Evolutionary conservation across 371 early-diverging fungal genomes (phyloP).

Genomic region (Mortierella polycephala): DNA sequence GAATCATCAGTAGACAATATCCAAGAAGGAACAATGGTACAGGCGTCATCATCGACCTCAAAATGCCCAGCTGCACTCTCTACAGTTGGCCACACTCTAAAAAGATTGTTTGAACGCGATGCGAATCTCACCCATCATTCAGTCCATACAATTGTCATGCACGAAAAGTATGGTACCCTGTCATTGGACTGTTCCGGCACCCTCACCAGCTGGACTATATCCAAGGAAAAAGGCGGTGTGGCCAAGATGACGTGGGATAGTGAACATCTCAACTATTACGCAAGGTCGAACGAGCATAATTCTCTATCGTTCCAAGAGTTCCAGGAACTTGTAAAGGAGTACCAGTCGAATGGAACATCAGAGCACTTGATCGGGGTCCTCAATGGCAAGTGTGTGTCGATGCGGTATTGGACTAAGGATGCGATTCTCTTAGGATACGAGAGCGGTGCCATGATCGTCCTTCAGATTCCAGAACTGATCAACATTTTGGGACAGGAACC

Average conservation of each 20-base stretch:
- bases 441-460: slow-evolving; percentile 59
- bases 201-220: slow-evolving; percentile 53
- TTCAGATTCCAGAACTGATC: slow-evolving; percentile 54
- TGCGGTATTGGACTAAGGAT: slow-evolving; percentile 60
- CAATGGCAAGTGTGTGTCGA: slow-evolving; percentile 57
- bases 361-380: slow-evolving; percentile 39
- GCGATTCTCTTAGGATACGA: slow-evolving; percentile 57
- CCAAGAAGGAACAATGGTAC: neutral
- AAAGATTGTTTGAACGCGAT: slow-evolving; percentile 46
- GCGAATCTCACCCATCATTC: slow-evolving; percentile 35
- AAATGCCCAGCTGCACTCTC: slow-evolving; percentile 22
- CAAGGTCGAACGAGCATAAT: slow-evolving; percentile 49
- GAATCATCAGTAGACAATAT: slow-evolving; percentile 9
- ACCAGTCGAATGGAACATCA: slow-evolving; percentile 37
- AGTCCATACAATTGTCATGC: slow-evolving; percentile 39
- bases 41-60: neutral
- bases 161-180: slow-evolving; percentile 45
- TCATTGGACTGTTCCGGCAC: slow-evolving; percentile 55
- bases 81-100: slow-evolving; percentile 33
- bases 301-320: slow-evolving; percentile 52
- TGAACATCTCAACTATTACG: slow-evolving; percentile 55
- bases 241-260: slow-evolving; percentile 47
- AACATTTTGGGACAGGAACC: slow-evolving; percentile 57
- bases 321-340: slow-evolving; percentile 41
- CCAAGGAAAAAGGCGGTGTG: slow-evolving; percentile 36